Conservation (phyloP, 1,284 basidiomycete genomes). For the Fistulina hepatica region DNA sequence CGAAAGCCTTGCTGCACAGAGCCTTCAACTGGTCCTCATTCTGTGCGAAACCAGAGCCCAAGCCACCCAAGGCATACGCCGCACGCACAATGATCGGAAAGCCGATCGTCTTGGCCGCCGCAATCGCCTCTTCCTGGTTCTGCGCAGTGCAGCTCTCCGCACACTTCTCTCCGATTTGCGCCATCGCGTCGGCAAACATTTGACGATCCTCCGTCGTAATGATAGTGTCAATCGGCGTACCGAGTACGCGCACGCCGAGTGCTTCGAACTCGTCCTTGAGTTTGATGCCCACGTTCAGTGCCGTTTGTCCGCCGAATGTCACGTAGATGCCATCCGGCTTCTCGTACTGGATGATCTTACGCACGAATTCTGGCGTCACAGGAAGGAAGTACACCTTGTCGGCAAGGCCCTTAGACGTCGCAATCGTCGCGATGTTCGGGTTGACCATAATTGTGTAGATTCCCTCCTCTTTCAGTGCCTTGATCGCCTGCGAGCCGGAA, state of each 20-base stretch:
- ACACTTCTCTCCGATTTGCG: conserved; percentile 91
- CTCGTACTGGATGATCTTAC: conserved; percentile 97
- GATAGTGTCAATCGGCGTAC: conserved; percentile 95
- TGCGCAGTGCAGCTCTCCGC: conserved; percentile 83
- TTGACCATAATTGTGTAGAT: conserved; percentile 99
- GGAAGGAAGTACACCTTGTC: conserved; percentile 99
- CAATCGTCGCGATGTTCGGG: conserved; percentile 99
- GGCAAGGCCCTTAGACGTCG: conserved; percentile 92
- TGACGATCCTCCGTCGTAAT: conserved; percentile 97
- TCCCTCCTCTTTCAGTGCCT: conserved; percentile 96
- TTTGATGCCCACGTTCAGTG: conserved; percentile 93
- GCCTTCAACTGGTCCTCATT: conserved; percentile 80
- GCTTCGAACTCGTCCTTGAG: conserved; percentile 91
- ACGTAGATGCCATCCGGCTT: conserved; percentile 98
- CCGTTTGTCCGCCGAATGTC: conserved; percentile 97
- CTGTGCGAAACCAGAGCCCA: conserved; percentile 92
- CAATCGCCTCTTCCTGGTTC: conserved; percentile 74
- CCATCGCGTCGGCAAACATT: conserved; percentile 92
- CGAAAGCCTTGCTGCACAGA: conserved; percentile 89
- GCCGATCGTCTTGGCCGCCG: conserved; percentile 82
- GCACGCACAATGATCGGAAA: conserved; percentile 97
- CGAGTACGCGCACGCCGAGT: conserved; percentile 87
- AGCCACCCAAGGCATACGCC: conserved; percentile 91
- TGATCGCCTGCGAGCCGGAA: conserved; percentile 98
- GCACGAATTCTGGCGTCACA: conserved; percentile 95